These are phyloP conservation scores for Pythium rishiriense DNA, from an alignment of 352 stramenopile species.

Conservation along the genomic window DNA sequence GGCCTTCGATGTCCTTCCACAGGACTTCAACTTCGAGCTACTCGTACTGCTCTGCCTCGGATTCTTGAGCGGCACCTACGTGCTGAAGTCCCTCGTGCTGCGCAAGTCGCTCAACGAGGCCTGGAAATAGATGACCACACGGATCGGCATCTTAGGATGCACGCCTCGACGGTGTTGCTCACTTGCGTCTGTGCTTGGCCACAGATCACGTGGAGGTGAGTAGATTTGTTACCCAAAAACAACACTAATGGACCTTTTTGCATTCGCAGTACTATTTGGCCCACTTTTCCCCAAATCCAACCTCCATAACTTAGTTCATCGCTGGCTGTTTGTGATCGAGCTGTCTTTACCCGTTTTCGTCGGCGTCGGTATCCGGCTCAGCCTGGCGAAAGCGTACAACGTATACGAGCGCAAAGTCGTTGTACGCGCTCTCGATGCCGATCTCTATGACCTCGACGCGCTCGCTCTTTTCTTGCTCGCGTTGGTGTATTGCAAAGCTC, in stretches of 20 bases:
- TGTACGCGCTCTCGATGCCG: conserved; percentile 64
- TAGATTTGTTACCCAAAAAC: neutral
- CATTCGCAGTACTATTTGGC: neutral
- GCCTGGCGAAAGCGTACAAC: conserved; percentile 42
- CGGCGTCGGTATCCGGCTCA: neutral
- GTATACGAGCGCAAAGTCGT: conserved; percentile 73
- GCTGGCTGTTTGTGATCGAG: neutral
- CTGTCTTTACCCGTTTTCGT: conserved; percentile 2
- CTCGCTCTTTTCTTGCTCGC: conserved; percentile 7
- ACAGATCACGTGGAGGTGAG: neutral
- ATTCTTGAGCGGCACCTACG: conserved; percentile 78
- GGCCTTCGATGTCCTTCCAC: conserved; percentile 95
- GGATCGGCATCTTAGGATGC: neutral
- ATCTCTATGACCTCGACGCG: conserved; percentile 57
- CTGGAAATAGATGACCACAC: conserved; percentile 64
- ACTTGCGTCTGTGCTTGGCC: neutral
- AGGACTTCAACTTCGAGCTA: conserved; percentile 95
- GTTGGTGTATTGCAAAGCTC: conserved; percentile 34
- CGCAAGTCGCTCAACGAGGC: conserved; percentile 78
- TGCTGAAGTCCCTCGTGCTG: conserved; percentile 61
- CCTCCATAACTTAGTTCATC: conserved; percentile 25
- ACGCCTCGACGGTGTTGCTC: neutral
- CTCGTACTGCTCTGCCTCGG: conserved; percentile 90
- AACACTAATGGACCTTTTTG: neutral
- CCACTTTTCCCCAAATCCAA: neutral